Percentiles rank a stretch among this genome's conserved stretches.
phyloP scores from a whole-genome alignment of 2,329 filamentous ascomycete species.

The Aspergillus ochraceus region DNA sequence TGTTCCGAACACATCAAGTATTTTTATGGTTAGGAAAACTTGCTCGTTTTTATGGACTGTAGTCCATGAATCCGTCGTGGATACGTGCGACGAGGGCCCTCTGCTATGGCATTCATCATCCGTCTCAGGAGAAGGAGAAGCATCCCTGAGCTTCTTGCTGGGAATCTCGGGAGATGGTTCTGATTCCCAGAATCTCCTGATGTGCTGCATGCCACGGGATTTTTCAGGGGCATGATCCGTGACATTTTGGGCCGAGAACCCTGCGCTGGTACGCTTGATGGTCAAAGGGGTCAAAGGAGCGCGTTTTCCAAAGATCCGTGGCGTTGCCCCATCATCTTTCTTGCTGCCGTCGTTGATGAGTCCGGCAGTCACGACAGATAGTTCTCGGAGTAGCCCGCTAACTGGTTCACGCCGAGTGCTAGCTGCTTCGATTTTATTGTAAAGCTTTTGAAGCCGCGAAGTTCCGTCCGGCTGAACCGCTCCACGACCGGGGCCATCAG shows the following conservation, averaged over 20 bases:
- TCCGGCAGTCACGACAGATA: constrained; percentile 21
- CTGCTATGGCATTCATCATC: constrained; percentile 13
- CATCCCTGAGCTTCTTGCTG: not conserved
- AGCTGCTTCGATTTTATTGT: constrained; percentile 31
- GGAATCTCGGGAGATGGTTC: constrained; percentile 9
- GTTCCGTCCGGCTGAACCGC: constrained; percentile 12
- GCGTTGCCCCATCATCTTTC: constrained; percentile 7
- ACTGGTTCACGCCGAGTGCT: constrained; percentile 28
- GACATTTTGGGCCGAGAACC: not conserved
- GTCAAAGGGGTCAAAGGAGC: not conserved
- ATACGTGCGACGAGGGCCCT: constrained; percentile 17
- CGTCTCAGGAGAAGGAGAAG: constrained; percentile 3
- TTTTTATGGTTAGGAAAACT: constrained; percentile 4
- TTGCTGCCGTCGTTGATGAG: constrained; percentile 10
- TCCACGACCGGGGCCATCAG: constrained; percentile 3
- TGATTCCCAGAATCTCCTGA: constrained; percentile 18
- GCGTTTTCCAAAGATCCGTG: not conserved
- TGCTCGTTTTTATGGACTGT: constrained; percentile 22
- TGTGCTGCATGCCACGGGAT: constrained; percentile 3
- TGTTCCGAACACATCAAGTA: not conserved
- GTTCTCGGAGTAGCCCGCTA: constrained; percentile 29
- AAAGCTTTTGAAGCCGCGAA: constrained; percentile 26
- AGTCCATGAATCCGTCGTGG: constrained; percentile 26
- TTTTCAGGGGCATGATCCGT: not conserved
- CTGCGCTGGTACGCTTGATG: not conserved